These are phyloP conservation scores for Eucalyptus leucophloia DNA, from an alignment of 345 rosid species.

Conservation along the genomic window DNA sequence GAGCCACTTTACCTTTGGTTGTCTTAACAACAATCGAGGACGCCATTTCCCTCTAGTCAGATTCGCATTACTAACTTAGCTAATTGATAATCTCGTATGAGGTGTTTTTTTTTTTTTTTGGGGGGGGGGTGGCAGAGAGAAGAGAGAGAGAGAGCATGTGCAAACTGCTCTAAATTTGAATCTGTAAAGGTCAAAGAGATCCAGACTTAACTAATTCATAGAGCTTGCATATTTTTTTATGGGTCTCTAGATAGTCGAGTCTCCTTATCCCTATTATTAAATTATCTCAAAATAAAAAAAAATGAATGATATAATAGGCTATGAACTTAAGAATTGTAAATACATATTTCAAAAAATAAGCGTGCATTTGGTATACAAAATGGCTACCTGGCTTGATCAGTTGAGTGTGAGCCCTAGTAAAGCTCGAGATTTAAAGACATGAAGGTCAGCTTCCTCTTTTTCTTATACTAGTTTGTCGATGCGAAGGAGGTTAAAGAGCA, in stretches of 20 bases:
- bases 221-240: not conserved
- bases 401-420: not conserved
- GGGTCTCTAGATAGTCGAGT: not conserved
- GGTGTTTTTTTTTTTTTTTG: too few relatives aligned
- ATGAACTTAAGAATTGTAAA: not conserved
- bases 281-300: too few relatives aligned
- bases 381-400: not conserved
- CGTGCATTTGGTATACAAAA: not conserved
- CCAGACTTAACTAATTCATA: accelerated
- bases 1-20: too few relatives aligned
- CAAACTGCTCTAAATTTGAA: not conserved
- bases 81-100: too few relatives aligned
- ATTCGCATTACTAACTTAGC: too few relatives aligned
- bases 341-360: too few relatives aligned
- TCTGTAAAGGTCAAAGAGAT: not conserved
- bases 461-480: too few relatives aligned
- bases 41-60: too few relatives aligned
- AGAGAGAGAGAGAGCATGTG: not conserved
- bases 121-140: too few relatives aligned
- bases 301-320: not conserved
- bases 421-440: not conserved
- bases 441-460: too few relatives aligned
- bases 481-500: too few relatives aligned
- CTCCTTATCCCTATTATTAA: not conserved
- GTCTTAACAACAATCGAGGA: too few relatives aligned